Base-by-base conservation (phyloP, 176 grass and related monocot genomes). In the Avena atlantica region DNA sequence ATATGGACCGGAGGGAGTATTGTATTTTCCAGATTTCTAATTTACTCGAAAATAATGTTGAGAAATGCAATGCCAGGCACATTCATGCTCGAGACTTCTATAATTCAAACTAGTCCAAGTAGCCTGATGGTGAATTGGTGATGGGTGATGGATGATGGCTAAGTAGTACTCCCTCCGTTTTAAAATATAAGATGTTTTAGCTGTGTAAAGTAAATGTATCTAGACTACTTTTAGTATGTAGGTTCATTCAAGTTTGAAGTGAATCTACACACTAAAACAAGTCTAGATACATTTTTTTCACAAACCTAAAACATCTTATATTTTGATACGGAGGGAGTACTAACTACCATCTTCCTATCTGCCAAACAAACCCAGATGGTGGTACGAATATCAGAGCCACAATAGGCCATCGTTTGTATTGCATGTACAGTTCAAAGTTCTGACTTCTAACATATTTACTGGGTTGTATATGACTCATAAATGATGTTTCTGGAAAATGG, bases 381-480 rank as follows among this genome's bases (percentile, higher is more conserved):
- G 31, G 31, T 31, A 31, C 0, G 15, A 7, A 55, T 78, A 78
- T 56, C 74, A 68, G 48, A 85, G 8, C 6, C 48, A 44, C 16
- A 58, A 0, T 8, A 75, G 16, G 63, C 63, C 76, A 48, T 8
- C 44, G 27, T 74, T 81, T 48, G 6, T 63, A 48, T 81, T 21
- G 5, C 56, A 27, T 21, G 0, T 17, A 63, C 13, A 23, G 44
- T 65, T 76, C 40, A 7, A 42, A 42, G 5, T 42, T 42, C 40
- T 42, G 6, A 8, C 40, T 42, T 42, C 11, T 65, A n/a, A 49
- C 19, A 21, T 49, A 66, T 85, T 65, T 85, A 19, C 44, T 31
- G 36, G 27, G 68, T 13, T 81, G 19, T 5, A 74, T 74, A 81
- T 74, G n/a, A 81, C 16, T 4, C 21, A 70, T 1, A 47, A 82